These are phyloP conservation scores for Vanilla planifolia DNA, from an alignment of 106 monocot species.

Conservation along the genomic window DNA sequence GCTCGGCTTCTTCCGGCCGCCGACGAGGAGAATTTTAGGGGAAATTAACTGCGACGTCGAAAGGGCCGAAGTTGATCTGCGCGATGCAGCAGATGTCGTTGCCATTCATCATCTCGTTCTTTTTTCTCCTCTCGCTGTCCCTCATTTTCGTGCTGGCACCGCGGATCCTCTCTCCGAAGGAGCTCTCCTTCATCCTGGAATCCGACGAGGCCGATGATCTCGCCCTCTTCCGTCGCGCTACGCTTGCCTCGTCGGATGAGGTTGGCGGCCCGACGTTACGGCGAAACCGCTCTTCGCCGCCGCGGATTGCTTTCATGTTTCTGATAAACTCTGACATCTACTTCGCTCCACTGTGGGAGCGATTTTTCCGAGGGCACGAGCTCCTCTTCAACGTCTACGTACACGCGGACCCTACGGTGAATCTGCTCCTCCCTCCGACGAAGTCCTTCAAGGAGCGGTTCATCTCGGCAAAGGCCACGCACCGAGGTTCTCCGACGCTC, in stretches of 20 bases:
- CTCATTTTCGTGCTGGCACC: conserved; percentile 19
- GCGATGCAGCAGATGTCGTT: not conserved
- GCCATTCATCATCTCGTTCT: conserved; percentile 13
- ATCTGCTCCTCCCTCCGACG: conserved; percentile 10
- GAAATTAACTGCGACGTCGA: too few species aligned
- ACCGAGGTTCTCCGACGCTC: conserved; percentile 77
- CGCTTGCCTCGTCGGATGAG: conserved; percentile 6
- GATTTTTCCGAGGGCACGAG: conserved; percentile 38
- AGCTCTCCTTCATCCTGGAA: conserved; percentile 11
- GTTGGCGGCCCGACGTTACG: too few species aligned
- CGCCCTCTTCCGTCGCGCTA: conserved; percentile 32
- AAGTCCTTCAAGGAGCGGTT: conserved; percentile 37
- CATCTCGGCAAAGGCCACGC: conserved; percentile 57
- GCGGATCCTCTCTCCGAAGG: conserved; percentile 5
- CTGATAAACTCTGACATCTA: conserved; percentile 63
- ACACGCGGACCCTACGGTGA: conserved; percentile 39
- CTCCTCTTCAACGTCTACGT: conserved; percentile 52
- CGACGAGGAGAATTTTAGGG: too few species aligned
- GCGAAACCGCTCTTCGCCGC: not conserved
- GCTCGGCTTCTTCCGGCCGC: too few species aligned
- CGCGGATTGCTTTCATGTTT: conserved; percentile 76
- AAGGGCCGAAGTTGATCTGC: too few species aligned
- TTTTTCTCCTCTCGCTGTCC: conserved; percentile 6
- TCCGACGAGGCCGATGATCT: conserved; percentile 32
- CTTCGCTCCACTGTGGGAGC: conserved; percentile 71